Evolutionary conservation across 306 rosid genomes (phyloP).

Genomic region (Vigna reflexopilosa): DNA sequence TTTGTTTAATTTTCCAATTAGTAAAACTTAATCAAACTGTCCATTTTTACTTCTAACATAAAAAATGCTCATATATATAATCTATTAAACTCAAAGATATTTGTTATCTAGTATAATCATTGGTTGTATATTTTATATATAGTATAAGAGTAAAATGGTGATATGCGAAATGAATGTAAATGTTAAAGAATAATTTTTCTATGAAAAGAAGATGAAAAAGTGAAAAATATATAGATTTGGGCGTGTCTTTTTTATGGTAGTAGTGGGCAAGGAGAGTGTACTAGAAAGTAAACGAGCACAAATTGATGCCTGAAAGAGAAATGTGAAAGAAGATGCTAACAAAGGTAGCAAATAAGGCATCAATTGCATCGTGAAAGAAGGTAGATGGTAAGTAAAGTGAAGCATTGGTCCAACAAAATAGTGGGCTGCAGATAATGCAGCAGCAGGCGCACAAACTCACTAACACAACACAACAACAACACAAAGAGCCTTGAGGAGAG

Average conservation of each 20-base stretch:
- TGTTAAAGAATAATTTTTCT: too few species aligned
- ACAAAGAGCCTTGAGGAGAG: constrained; percentile 16
- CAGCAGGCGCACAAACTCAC: constrained; percentile 57
- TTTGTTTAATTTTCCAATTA: background rate
- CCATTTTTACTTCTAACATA: background rate
- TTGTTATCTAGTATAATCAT: too few species aligned
- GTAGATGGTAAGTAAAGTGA: background rate
- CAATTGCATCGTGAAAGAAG: constrained; percentile 36
- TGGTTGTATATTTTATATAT: too few species aligned
- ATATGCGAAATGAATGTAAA: too few species aligned
- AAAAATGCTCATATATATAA: background rate
- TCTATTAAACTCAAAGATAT: background rate
- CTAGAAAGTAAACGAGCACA: constrained; percentile 37
- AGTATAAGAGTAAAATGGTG: too few species aligned
- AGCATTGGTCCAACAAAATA: constrained; percentile 42
- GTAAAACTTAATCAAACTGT: background rate
- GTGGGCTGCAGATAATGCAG: constrained; percentile 53
- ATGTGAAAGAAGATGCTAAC: constrained; percentile 38
- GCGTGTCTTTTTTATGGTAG: background rate
- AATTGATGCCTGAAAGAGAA: constrained; percentile 43
- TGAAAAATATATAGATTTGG: constrained; percentile 17
- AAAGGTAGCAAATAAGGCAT: constrained; percentile 46
- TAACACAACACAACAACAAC: background rate
- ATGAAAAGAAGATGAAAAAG: background rate
- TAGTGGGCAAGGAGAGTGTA: constrained; percentile 40